Evolutionary conservation across 2,329 filamentous ascomycete species (phyloP).

Genomic region (Pyricularia grisea): DNA sequence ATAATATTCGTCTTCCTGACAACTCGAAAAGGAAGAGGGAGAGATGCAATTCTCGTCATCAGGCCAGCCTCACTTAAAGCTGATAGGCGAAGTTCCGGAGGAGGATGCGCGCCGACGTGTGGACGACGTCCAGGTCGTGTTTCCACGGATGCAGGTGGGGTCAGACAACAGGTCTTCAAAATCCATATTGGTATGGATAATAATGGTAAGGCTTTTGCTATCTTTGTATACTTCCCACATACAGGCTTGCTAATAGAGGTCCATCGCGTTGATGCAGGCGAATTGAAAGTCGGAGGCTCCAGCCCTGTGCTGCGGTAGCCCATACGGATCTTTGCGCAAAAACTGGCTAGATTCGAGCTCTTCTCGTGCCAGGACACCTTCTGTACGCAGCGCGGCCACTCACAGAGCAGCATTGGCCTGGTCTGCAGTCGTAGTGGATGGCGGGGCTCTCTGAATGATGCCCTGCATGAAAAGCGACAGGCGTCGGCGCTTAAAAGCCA

Average conservation of each 20-base stretch:
- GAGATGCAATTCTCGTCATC: background rate
- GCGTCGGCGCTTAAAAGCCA: slow-evolving; percentile 46
- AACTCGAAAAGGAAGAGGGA: background rate
- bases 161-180: background rate
- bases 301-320: background rate
- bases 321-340: background rate
- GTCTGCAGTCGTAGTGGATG: slow-evolving; percentile 17
- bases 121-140: background rate
- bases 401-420: slow-evolving; percentile 15
- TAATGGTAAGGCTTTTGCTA: background rate
- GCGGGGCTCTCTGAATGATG: slow-evolving; percentile 17
- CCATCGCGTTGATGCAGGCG: background rate
- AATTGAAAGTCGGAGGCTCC: background rate
- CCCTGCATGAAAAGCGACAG: slow-evolving; percentile 39
- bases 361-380: background rate
- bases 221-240: background rate
- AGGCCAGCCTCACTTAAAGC: background rate
- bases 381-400: slow-evolving; percentile 18
- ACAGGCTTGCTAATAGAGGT: background rate
- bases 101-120: background rate
- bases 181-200: background rate
- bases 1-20: background rate
- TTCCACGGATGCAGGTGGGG: background rate
- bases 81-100: background rate
- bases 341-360: background rate